phyloP scores from a whole-genome alignment of 495 filamentous ascomycete species.

The Lasiosphaeria hispida region DNA sequence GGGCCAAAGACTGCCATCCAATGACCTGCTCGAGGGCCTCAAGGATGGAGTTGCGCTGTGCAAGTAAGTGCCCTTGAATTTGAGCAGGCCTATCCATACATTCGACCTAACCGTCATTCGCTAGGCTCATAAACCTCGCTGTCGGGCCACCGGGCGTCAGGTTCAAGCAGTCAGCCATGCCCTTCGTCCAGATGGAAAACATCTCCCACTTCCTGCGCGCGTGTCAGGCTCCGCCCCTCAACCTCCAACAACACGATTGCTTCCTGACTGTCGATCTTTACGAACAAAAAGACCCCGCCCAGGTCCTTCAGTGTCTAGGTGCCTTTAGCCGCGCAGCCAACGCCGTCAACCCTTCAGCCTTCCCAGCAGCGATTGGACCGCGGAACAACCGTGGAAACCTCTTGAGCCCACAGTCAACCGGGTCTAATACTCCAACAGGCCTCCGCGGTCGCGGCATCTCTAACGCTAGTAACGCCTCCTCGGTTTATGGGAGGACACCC shows the following conservation, averaged over 20 bases:
- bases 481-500: slow-evolving; percentile 41
- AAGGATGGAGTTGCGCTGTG: slow-evolving; percentile 90
- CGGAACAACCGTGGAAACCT: slow-evolving; percentile 57
- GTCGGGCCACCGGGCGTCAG: slow-evolving; percentile 73
- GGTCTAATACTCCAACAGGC: slow-evolving; percentile 47
- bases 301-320: slow-evolving; percentile 89
- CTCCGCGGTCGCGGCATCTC: slow-evolving; percentile 61
- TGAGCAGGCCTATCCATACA: background rate
- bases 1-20: slow-evolving; percentile 64
- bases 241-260: slow-evolving; percentile 86
- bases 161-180: slow-evolving; percentile 82
- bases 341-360: slow-evolving; percentile 67
- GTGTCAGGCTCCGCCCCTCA: slow-evolving; percentile 78
- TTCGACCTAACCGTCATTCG: slow-evolving; percentile 22
- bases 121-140: slow-evolving; percentile 79
- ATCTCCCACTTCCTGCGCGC: slow-evolving; percentile 94
- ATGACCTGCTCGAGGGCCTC: slow-evolving; percentile 78
- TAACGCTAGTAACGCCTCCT: slow-evolving; percentile 63
- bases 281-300: slow-evolving; percentile 93
- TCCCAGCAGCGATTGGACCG: slow-evolving; percentile 70
- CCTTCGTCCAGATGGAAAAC: slow-evolving; percentile 99
- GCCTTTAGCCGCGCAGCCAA: slow-evolving; percentile 89
- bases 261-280: slow-evolving; percentile 98
- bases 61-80: slow-evolving; percentile 58
- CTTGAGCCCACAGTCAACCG: slow-evolving; percentile 70